Evolutionary conservation across 2,329 filamentous ascomycete species (phyloP).

Genomic region (Calonectria ilicicola): DNA sequence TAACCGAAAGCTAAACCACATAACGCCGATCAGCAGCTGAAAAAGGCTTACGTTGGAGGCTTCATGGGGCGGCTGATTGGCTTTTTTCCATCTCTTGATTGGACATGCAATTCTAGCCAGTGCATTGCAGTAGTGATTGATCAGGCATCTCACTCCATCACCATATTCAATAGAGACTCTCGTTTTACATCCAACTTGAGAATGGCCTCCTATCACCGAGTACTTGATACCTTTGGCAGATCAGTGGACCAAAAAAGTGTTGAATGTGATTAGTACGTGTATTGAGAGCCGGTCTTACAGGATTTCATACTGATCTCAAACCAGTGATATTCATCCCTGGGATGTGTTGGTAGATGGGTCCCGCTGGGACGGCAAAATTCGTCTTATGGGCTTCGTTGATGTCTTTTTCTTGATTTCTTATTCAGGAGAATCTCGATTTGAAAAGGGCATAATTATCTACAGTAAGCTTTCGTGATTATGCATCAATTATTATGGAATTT

Average conservation of each 20-base stretch:
- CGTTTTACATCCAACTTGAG: neutral
- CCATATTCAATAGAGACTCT: neutral
- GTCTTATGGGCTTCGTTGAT: constrained; percentile 17
- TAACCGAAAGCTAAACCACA: neutral
- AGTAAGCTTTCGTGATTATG: neutral
- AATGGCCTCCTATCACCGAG: neutral
- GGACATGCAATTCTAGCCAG: neutral
- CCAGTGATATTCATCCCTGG: neutral
- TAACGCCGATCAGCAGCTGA: neutral
- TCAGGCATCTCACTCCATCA: neutral
- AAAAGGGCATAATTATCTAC: constrained; percentile 31
- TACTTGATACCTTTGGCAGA: neutral
- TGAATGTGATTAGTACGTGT: neutral
- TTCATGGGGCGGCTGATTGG: neutral
- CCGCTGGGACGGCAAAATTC: neutral
- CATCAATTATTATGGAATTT: neutral
- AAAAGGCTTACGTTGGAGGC: neutral
- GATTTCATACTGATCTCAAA: neutral
- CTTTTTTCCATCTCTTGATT: neutral
- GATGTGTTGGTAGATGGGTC: neutral
- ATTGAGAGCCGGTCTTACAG: neutral
- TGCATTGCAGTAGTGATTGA: neutral
- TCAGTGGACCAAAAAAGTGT: neutral
- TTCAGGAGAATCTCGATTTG: constrained; percentile 29
- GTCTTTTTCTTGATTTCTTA: constrained; percentile 32